Conservation (phyloP, 2,329 filamentous ascomycete species). For the Coleophoma cylindrospora region DNA sequence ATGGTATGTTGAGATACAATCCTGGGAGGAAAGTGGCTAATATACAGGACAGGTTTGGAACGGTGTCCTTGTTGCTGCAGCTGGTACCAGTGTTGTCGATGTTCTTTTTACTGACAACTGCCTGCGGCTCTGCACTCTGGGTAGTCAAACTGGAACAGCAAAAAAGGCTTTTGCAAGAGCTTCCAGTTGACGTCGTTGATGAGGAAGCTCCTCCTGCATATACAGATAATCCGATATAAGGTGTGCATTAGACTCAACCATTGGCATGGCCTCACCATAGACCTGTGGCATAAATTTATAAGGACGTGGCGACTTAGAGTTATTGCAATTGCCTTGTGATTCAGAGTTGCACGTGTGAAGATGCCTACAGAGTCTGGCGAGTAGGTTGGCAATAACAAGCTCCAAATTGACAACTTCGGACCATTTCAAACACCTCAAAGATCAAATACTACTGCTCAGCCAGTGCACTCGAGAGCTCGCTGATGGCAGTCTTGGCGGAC, state of each 20-base stretch:
- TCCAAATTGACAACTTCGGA: too few species aligned
- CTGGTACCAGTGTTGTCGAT: constrained; percentile 90
- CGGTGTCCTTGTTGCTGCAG: constrained; percentile 76
- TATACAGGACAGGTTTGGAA: constrained; percentile 60
- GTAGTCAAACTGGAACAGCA: constrained; percentile 68
- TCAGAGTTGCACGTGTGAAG: too few species aligned
- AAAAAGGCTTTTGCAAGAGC: constrained; percentile 17
- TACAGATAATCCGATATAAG: constrained; percentile 20
- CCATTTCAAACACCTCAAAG: too few species aligned
- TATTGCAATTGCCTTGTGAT: too few species aligned
- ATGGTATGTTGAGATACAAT: constrained; percentile 44
- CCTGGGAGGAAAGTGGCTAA: constrained; percentile 5
- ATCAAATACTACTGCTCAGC: too few species aligned
- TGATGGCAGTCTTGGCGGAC: too few species aligned
- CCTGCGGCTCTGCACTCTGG: constrained; percentile 83
- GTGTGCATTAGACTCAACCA: background rate
- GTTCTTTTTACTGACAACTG: constrained; percentile 86
- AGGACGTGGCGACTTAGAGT: too few species aligned
- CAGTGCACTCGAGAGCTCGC: too few species aligned
- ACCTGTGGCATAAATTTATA: too few species aligned
- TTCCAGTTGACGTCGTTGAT: constrained; percentile 4
- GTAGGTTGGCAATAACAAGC: too few species aligned
- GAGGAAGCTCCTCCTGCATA: constrained; percentile 21
- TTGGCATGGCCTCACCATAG: too few species aligned
- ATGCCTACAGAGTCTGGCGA: too few species aligned